These are phyloP conservation scores for Mycena polygramma DNA, from an alignment of 768 basidiomycete genomes.

Conservation along the genomic window DNA sequence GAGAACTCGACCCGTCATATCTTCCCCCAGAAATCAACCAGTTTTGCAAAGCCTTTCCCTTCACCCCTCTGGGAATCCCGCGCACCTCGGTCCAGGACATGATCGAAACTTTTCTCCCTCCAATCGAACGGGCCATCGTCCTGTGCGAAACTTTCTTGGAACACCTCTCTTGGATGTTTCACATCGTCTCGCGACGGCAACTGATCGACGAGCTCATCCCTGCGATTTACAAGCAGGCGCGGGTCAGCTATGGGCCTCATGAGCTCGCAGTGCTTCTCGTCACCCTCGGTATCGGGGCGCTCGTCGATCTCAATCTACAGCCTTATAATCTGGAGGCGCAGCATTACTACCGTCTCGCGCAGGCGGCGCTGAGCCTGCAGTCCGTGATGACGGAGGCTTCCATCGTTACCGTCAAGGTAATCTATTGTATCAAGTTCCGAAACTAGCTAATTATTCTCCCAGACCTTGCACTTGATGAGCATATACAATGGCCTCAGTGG, in stretches of 20 bases:
- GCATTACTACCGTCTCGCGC: slow-evolving; percentile 63
- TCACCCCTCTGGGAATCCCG: slow-evolving; percentile 54
- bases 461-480: slow-evolving; percentile 66
- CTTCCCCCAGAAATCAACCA: slow-evolving; percentile 59
- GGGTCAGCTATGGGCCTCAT: slow-evolving; percentile 59
- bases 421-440: too few relatives aligned
- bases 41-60: slow-evolving; percentile 61
- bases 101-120: slow-evolving; percentile 62
- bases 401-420: slow-evolving; percentile 60
- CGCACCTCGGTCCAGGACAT: slow-evolving; percentile 49
- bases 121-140: slow-evolving; percentile 54
- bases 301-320: slow-evolving; percentile 60
- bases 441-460: not conserved
- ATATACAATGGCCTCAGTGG: slow-evolving; percentile 68
- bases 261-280: slow-evolving; percentile 63
- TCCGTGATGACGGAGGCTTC: slow-evolving; percentile 59
- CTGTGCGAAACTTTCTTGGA: slow-evolving; percentile 63
- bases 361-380: slow-evolving; percentile 61
- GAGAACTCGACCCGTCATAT: slow-evolving; percentile 59
- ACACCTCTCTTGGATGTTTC: slow-evolving; percentile 65
- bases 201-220: slow-evolving; percentile 61
- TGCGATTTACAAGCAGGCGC: slow-evolving; percentile 55
- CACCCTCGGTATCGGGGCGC: slow-evolving; percentile 61
- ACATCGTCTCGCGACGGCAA: slow-evolving; percentile 60
- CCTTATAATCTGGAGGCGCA: slow-evolving; percentile 66